Conservation (phyloP, 345 rosid species). For the Sonneratia alba region DNA sequence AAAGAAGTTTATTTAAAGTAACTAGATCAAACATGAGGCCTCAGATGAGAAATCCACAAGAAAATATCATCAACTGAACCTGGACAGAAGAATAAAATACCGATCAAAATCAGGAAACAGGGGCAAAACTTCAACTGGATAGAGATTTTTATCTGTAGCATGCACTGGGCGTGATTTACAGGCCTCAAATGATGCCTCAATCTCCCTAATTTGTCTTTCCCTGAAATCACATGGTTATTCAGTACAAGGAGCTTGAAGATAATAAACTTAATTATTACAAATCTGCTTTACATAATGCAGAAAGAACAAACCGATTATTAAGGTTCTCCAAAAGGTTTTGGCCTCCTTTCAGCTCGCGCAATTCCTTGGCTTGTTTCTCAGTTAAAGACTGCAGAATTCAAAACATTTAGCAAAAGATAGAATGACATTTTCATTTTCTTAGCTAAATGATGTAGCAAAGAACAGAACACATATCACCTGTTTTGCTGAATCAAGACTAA, state of each 20-base stretch:
- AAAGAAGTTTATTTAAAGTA: not conserved
- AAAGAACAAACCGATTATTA: slow-evolving; percentile 57
- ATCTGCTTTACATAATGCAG: slow-evolving; percentile 5
- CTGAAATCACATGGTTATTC: slow-evolving; percentile 23
- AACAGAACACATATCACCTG: slow-evolving; percentile 37
- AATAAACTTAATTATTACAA: slow-evolving; percentile 1
- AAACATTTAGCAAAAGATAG: not conserved
- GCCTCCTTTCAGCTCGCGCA: slow-evolving; percentile 73
- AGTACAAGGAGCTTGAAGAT: slow-evolving; percentile 8
- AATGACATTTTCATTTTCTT: not conserved
- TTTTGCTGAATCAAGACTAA: slow-evolving; percentile 70
- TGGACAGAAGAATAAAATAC: slow-evolving; percentile 24
- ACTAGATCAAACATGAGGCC: not conserved
- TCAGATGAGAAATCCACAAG: slow-evolving; percentile 8
- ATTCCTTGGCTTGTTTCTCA: slow-evolving; percentile 93
- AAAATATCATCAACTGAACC: not conserved
- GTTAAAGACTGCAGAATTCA: slow-evolving; percentile 66
- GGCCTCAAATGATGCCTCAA: slow-evolving; percentile 80
- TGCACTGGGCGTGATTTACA: slow-evolving; percentile 73
- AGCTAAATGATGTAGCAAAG: not conserved
- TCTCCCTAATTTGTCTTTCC: slow-evolving; percentile 88
- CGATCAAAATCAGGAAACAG: slow-evolving; percentile 81
- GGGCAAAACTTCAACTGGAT: slow-evolving; percentile 69
- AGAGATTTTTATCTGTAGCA: slow-evolving; percentile 70
- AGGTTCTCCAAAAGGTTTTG: slow-evolving; percentile 58